Evolutionary conservation across 345 rosid species (phyloP).

Genomic region (Iberis pinnata): DNA sequence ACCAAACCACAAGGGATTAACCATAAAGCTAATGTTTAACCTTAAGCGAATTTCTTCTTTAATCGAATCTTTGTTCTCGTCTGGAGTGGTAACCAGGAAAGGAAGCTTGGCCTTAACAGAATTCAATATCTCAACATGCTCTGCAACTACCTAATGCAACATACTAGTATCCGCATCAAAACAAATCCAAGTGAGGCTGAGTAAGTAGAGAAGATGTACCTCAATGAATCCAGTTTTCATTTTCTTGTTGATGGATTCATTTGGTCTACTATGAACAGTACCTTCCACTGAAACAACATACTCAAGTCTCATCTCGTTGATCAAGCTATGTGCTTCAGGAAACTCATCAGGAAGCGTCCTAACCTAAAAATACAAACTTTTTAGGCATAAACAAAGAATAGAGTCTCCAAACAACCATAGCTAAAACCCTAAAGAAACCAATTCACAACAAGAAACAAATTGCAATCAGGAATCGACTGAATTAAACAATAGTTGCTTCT

Average conservation of each 20-base stretch:
- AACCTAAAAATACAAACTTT: conserved; percentile 37
- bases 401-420: background rate
- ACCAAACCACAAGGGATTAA: conserved; percentile 9
- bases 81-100: conserved; percentile 67
- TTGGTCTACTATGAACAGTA: conserved; percentile 60
- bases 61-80: conserved; percentile 64
- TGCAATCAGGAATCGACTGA: background rate
- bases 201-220: conserved; percentile 35
- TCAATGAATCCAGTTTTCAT: conserved; percentile 78
- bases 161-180: conserved; percentile 13
- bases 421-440: conserved; percentile 6
- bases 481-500: background rate
- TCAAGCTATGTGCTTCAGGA: conserved; percentile 67
- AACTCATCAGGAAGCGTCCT: conserved; percentile 73
- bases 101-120: conserved; percentile 80
- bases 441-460: background rate
- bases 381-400: conserved; percentile 1
- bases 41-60: conserved; percentile 91
- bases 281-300: conserved; percentile 80
- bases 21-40: conserved; percentile 30
- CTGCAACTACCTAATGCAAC: conserved; percentile 63
- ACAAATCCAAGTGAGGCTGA: conserved; percentile 4
- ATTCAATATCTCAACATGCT: conserved; percentile 75
- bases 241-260: conserved; percentile 69
- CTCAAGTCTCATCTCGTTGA: conserved; percentile 72